Evolutionary conservation across 192 early-diverging fungal genomes (phyloP), one percentile per base, ranked within the genome.

Genomic region (Backusella parvicylindrica): DNA sequence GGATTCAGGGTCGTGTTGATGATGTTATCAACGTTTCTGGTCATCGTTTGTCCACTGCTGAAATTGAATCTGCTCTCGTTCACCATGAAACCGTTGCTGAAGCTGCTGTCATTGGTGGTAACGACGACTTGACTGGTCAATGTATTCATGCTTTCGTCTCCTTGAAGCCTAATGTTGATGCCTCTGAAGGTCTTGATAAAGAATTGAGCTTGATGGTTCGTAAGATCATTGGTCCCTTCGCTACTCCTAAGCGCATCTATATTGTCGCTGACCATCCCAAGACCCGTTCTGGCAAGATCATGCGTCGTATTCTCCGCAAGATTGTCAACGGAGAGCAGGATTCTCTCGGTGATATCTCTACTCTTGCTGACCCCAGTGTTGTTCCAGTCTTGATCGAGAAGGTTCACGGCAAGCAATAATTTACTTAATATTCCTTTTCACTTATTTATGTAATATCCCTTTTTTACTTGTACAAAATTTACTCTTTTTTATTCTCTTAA

Each of bases 261-360:
- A 80, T 98, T 77, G 90, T 93, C 6, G 85, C 86, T 26, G 95
- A 96, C 81, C 86, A 97, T 68, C 97, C 97, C 73, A 97, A 98
- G 86, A 98, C 97, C n/a, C 89, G 96, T 40, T 92, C 90, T 53
- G 97, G 97, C 64, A 98, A 98, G 88, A 95, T 98, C 79, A 97
- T 98, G 93, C 88, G 97, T 56, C 88, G 97, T 67, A 91, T 98
- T 74, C 85, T 98, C 83, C 87, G 96, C 79, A 98, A 98, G 89
- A 89, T 96, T 63, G 93, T 96, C 69, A 93, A 86, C 32, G 88
- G 89, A 66, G 95, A 98, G 76, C 82, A 90, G 6, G 89, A 91
- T 76, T 90, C 92, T 76, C 82, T 98, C 9, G 97, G 97, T 69
- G 97, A 98, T 76, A 84, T 94, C 75, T 89, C 86, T 21, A 97